Conservation (phyloP, 345 rosid genomes). For the Gossypium raimondii region DNA sequence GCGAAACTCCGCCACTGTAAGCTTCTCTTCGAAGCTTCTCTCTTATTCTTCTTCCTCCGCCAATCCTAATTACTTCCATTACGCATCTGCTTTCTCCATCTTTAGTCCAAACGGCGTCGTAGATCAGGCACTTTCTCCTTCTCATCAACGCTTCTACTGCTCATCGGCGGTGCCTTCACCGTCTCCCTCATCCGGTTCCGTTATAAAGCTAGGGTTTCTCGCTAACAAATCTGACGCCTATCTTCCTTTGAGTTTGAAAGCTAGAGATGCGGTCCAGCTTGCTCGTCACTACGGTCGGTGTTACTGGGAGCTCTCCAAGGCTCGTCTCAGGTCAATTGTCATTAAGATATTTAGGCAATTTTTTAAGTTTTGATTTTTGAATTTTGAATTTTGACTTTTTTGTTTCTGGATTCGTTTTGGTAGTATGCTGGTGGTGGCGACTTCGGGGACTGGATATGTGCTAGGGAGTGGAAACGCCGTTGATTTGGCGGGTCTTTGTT, state of each 20-base stretch:
- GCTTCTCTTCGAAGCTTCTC: slow-evolving; percentile 31
- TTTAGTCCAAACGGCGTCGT: slow-evolving; percentile 23
- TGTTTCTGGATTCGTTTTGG: background rate
- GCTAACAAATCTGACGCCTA: slow-evolving; percentile 32
- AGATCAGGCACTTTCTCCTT: slow-evolving; percentile 18
- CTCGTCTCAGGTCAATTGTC: slow-evolving; percentile 69
- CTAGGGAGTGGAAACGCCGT: slow-evolving; percentile 67
- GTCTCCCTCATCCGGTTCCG: slow-evolving; percentile 21
- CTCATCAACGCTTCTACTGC: background rate
- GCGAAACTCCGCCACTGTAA: slow-evolving; percentile 29
- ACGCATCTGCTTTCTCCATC: slow-evolving; percentile 24
- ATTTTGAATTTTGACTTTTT: background rate
- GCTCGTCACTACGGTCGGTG: slow-evolving; percentile 64
- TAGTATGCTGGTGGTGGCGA: slow-evolving; percentile 92
- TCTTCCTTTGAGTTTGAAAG: slow-evolving; percentile 31
- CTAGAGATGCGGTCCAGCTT: slow-evolving; percentile 29
- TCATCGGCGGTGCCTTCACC: slow-evolving; percentile 18
- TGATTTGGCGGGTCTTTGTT: slow-evolving; percentile 74
- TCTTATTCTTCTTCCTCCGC: slow-evolving; percentile 16
- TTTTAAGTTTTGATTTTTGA: background rate
- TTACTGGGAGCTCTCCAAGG: slow-evolving; percentile 95
- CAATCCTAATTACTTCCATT: slow-evolving; percentile 23
- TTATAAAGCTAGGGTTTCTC: slow-evolving; percentile 34
- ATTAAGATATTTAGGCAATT: background rate
- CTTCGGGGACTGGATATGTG: slow-evolving; percentile 93